Percentiles rank a stretch among this genome's conserved stretches.
phyloP scores from a whole-genome alignment of 306 rosid genomes.

The Malus asiatica region DNA sequence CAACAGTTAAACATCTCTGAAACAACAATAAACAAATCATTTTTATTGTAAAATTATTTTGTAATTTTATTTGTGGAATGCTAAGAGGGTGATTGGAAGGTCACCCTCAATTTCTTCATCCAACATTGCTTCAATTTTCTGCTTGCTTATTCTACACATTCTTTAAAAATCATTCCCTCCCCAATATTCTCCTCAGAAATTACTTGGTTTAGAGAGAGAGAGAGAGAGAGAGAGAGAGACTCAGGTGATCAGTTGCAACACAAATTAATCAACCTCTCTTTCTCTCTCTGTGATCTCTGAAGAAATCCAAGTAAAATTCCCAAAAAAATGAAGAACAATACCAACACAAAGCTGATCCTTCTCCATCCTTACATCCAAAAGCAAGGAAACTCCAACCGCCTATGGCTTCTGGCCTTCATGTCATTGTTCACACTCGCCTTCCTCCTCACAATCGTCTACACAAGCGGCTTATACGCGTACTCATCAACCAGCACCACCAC shows the following conservation, averaged over 20 bases:
- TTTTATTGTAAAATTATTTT: background rate
- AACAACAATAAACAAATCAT: background rate
- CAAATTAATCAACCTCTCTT: background rate
- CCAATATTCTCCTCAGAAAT: constrained; percentile 5
- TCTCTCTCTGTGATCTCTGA: background rate
- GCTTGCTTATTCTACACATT: constrained; percentile 27
- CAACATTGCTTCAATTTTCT: constrained; percentile 38
- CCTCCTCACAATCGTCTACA: constrained; percentile 70
- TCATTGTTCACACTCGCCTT: constrained; percentile 82
- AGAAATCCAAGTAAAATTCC: background rate
- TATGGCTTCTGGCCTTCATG: constrained; percentile 73
- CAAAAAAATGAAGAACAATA: constrained; percentile 51
- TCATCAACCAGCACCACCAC: constrained; percentile 9
- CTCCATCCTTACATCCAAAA: constrained; percentile 97
- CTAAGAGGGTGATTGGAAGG: constrained; percentile 34
- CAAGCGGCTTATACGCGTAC: constrained; percentile 34
- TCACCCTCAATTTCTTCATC: constrained; percentile 30
- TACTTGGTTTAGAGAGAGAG: background rate
- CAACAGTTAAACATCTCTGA: background rate
- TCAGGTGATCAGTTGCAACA: background rate
- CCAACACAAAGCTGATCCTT: constrained; percentile 81
- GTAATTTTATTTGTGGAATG: constrained; percentile 12
- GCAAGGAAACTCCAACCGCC: constrained; percentile 77
- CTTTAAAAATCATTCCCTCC: constrained; percentile 50
- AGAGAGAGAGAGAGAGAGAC: background rate